Base-by-base conservation (phyloP, 2,329 filamentous ascomycete species). In the Cytospora chrysosperma region DNA sequence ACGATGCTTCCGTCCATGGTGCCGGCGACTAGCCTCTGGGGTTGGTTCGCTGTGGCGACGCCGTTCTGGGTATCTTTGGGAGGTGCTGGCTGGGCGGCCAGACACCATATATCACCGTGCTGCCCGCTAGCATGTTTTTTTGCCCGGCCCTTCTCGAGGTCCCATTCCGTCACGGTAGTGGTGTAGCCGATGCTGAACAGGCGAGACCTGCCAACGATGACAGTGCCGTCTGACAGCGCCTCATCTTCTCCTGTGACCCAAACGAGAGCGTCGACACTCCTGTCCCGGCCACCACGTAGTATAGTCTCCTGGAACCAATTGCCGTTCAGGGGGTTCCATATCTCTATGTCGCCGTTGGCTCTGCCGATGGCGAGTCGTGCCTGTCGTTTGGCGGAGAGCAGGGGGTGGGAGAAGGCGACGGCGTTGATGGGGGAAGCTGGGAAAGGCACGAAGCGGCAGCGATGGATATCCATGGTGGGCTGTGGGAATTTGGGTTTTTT, bases 141-240 rank as follows among this genome's bases (percentile, higher is more conserved):
- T 13, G 93, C 91, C 62, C 86, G 82, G 17, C 91, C 92, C 67
- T 88, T 90, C 69, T 87, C 86, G 27, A 99, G 81, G 78, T 98
- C 90, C 95, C 95, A 99, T 76, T 99, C 95, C 0, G 93, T 97
- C 54, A 99, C 88, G 27, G 89, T 90, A 59, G 90, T 92, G 24
- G 93, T 96, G 74, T 95, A 96, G 63, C 94, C 94, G 73, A 97
- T 96, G 76, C 94, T 98, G 80, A 99, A 99, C 50, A 99, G 85
- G 65, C 95, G 87, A 71, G 95, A 83, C 70, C 85, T 89, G 60
- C 93, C 94, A 28, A 88, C 77, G 21, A 88, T 76, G 67, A 82
- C 80, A 67, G 83, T 85, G 28, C 86, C 88, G 66, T 87, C 81
- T 50, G 81, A 82, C 62, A 88, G 82, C 61, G 86, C 81, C 71